These are phyloP conservation scores for Kluyveromyces aestuarii DNA, from an alignment of 805 yeast species.

Conservation along the genomic window DNA sequence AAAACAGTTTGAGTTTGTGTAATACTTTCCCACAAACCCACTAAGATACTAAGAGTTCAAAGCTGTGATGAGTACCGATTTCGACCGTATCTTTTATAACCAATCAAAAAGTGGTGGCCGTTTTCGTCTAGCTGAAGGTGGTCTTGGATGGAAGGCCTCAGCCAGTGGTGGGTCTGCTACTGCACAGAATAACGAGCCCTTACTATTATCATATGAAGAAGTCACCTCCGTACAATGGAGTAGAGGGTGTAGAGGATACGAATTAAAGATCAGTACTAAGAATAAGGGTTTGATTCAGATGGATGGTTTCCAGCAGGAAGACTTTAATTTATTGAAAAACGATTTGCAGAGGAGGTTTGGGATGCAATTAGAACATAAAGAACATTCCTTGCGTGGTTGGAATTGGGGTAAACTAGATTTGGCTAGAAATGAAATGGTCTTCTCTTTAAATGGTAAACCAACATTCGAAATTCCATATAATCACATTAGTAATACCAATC, in stretches of 20 bases:
- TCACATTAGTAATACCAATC: slow-evolving; percentile 72
- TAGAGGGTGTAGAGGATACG: slow-evolving; percentile 87
- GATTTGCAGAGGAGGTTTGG: slow-evolving; percentile 73
- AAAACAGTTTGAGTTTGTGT: too few species aligned
- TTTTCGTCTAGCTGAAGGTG: slow-evolving; percentile 92
- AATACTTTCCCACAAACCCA: too few species aligned
- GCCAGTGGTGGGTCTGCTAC: slow-evolving; percentile 35
- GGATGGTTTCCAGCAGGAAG: slow-evolving; percentile 88
- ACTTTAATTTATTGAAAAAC: slow-evolving; percentile 69
- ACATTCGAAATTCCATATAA: slow-evolving; percentile 84
- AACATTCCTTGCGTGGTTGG: slow-evolving; percentile 96
- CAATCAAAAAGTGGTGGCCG: slow-evolving; percentile 79
- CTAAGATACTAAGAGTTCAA: not conserved
- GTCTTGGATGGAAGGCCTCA: slow-evolving; percentile 89
- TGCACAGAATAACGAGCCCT: slow-evolving; percentile 55
- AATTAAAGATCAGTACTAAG: slow-evolving; percentile 80
- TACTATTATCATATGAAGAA: slow-evolving; percentile 80
- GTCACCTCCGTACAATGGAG: slow-evolving; percentile 80
- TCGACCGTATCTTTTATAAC: slow-evolving; percentile 83
- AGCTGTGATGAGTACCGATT: slow-evolving; percentile 45
- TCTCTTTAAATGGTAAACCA: slow-evolving; percentile 80
- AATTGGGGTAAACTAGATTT: slow-evolving; percentile 96
- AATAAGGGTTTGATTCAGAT: slow-evolving; percentile 76
- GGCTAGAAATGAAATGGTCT: slow-evolving; percentile 84
- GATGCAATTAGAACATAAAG: slow-evolving; percentile 68